Base-by-base conservation (phyloP, 2,329 filamentous ascomycete species). In the Alternaria brassicae region DNA sequence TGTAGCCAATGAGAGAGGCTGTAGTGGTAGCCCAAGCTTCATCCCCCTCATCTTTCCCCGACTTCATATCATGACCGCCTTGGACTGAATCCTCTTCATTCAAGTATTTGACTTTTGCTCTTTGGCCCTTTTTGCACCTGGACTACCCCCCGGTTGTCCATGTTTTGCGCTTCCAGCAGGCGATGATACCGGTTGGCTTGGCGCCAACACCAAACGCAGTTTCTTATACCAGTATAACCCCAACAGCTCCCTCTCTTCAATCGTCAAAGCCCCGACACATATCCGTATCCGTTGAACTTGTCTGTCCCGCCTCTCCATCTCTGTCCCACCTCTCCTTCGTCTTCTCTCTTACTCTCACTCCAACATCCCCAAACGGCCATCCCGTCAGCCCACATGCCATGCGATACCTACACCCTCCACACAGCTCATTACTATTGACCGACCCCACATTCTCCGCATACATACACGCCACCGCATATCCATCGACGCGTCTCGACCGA, bases 381-480 rank as follows among this genome's bases (percentile, higher is more conserved):
- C 65, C 71, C 25, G 48, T 57, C 23, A 53, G 27, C 36, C 67
- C 67, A 32, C 21, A 36, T 4, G 61, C 53, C 42, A 54, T 25
- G 7, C 63, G 62, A 44, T 61, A 66, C 17, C 51, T 67, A 57
- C 72, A 76, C 6, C 61, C 57, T 8, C 40, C 41, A 44, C 71
- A 74, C 0, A 32, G 21, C 6, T 68, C 66, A 21, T 53, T 63
- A 27, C 68, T 70, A 47, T 71, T 72, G 13, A 58, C 51, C 3
- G 69, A 62, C 3, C 71, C 69, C n/a, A 73, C 63, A 37, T 56
- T 66, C 47, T 72, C 67, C 4, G 63, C 42, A 39, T 73, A 69
- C 4, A 61, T 53, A 58, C 72, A 75, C 4, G 66, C 65, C 10
- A 68, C 65, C 41, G 53, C 55, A 42, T 59, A 54, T 23, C 67